Conservation (phyloP, 768 basidiomycete species). For the Phaffia australis region DNA sequence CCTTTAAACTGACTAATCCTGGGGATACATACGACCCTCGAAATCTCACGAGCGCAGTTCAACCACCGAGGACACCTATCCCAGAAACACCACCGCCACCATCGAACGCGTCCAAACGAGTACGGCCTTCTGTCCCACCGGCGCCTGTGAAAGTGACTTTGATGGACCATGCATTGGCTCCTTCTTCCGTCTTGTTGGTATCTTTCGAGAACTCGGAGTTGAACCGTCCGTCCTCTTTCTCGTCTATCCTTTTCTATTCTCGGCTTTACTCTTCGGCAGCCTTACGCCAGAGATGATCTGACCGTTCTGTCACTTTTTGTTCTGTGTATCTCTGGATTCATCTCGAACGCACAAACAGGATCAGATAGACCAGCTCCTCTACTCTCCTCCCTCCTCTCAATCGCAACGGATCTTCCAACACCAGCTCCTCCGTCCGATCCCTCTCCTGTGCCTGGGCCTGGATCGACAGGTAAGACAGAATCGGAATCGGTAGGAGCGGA, state of each 20-base stretch:
- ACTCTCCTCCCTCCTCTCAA: slow-evolving; percentile 2
- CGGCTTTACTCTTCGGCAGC: neutral
- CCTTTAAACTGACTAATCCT: neutral
- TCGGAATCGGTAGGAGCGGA: neutral
- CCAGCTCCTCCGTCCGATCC: neutral
- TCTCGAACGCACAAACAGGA: no score
- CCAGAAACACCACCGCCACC: slow-evolving; percentile 1
- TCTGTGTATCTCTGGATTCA: neutral
- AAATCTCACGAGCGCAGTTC: slow-evolving; percentile 1
- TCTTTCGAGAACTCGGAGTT: slow-evolving; percentile 15
- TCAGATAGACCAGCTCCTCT: slow-evolving; percentile 14
- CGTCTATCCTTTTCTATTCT: neutral
- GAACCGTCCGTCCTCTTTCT: neutral
- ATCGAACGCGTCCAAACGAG: neutral
- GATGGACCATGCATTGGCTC: slow-evolving; percentile 15
- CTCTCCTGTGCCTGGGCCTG: neutral
- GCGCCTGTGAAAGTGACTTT: slow-evolving; percentile 6
- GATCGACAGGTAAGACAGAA: neutral
- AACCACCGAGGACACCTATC: neutral
- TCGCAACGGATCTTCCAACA: slow-evolving; percentile 16
- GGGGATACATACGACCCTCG: slow-evolving; percentile 5
- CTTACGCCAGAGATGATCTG: neutral
- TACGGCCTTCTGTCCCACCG: neutral
- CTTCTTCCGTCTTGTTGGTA: slow-evolving; percentile 16
- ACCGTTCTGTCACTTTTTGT: neutral